These are phyloP conservation scores for Exophiala xenobiotica DNA, from an alignment of 2,329 filamentous ascomycete species.

Conservation along the genomic window DNA sequence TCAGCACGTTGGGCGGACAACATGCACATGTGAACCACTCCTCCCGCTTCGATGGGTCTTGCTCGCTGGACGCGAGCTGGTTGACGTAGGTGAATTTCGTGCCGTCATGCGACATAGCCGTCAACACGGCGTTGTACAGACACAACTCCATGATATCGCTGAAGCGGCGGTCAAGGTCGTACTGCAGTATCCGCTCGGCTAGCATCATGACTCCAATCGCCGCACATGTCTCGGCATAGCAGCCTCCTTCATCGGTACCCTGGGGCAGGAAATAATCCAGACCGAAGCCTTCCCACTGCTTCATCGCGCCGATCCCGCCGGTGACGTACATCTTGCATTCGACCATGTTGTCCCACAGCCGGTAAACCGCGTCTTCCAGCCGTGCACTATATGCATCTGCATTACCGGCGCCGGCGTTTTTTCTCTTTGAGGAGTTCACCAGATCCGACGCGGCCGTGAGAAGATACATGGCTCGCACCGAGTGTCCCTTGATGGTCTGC, in stretches of 20 bases:
- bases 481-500: conserved; percentile 57
- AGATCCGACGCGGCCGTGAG: conserved; percentile 60
- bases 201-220: conserved; percentile 62
- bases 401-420: not conserved
- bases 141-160: conserved; percentile 61
- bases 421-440: conserved; percentile 34
- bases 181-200: conserved; percentile 55
- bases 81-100: conserved; percentile 62
- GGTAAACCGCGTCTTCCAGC: conserved; percentile 44
- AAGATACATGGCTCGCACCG: conserved; percentile 61
- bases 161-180: conserved; percentile 55
- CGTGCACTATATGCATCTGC: conserved; percentile 5
- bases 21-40: conserved; percentile 62
- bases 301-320: conserved; percentile 58
- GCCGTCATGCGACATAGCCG: conserved; percentile 57
- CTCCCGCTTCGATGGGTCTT: conserved; percentile 50
- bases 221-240: conserved; percentile 63
- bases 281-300: conserved; percentile 62
- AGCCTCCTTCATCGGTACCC: conserved; percentile 60
- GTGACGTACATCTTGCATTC: conserved; percentile 63
- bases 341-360: conserved; percentile 62
- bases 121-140: conserved; percentile 61
- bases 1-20: conserved; percentile 60
- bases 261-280: conserved; percentile 60
- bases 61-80: conserved; percentile 56